These are phyloP conservation scores for Neurospora cerealis DNA, from an alignment of 495 filamentous ascomycete genomes.

Conservation along the genomic window DNA sequence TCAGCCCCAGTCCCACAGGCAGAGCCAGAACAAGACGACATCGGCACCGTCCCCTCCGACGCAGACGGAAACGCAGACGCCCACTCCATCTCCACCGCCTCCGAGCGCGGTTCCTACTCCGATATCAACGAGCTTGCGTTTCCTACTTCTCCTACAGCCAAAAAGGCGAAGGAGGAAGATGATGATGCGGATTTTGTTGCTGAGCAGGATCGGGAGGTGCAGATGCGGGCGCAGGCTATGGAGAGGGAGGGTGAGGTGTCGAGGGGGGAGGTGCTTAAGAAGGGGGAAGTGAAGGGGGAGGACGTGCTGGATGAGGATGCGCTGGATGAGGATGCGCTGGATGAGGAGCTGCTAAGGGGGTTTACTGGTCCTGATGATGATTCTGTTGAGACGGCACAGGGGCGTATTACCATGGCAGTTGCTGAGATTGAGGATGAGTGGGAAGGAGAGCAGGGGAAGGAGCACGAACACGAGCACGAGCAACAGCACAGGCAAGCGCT, in stretches of 20 bases:
- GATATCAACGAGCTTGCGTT: background rate
- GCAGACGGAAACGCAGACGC: too few species aligned
- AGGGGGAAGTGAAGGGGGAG: background rate
- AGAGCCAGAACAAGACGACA: too few species aligned
- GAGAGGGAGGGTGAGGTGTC: too few species aligned
- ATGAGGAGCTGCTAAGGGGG: background rate
- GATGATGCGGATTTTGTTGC: background rate
- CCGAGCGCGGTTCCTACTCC: background rate
- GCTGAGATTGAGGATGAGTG: constrained; percentile 5
- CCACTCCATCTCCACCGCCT: background rate
- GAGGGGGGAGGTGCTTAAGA: background rate
- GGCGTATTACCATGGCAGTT: background rate
- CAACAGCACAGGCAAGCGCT: too few species aligned
- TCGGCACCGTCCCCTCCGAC: too few species aligned
- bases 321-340: background rate
- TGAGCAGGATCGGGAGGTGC: too few species aligned
- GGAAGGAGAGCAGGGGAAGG: background rate
- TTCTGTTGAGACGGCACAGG: background rate
- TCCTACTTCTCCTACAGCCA: background rate
- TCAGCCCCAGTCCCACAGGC: too few species aligned
- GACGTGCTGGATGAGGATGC: too few species aligned
- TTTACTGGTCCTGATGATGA: background rate
- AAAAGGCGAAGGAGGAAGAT: background rate
- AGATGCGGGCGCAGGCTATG: too few species aligned
- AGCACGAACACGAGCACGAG: background rate